phyloP scores from a whole-genome alignment of 208 protist genomes.

The Novymonas esmeraldas region DNA sequence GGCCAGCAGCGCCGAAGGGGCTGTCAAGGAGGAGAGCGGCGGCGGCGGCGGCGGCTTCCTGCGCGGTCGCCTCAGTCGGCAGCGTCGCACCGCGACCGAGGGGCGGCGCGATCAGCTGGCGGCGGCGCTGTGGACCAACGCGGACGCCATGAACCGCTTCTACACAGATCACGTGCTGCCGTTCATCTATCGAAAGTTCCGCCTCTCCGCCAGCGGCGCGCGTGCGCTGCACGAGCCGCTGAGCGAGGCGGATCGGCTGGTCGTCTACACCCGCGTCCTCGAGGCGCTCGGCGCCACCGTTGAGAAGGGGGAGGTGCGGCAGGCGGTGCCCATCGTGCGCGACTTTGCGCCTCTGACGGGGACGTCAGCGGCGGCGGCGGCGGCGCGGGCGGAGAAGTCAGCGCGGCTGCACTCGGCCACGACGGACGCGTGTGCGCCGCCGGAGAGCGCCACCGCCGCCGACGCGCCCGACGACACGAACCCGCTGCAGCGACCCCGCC shows the following conservation, averaged over 20 bases:
- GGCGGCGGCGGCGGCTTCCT: constrained; percentile 1
- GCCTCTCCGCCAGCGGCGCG: constrained; percentile 19
- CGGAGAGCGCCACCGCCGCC: no score
- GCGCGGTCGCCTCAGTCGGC: background rate
- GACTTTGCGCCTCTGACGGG: constrained; percentile 28
- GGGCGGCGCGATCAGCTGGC: constrained; percentile 1
- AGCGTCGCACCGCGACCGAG: background rate
- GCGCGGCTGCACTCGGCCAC: no score
- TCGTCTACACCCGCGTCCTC: constrained; percentile 42
- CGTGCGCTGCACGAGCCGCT: constrained; percentile 34
- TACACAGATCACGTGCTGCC: constrained; percentile 41
- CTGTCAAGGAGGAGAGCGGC: no score
- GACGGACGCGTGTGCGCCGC: no score
- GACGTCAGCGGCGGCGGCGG: background rate
- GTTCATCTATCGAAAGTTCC: constrained; percentile 50
- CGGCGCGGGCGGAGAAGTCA: background rate
- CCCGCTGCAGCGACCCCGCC: no score
- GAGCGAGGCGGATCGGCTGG: constrained; percentile 28
- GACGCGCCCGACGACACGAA: no score
- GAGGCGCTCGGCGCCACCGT: constrained; percentile 36
- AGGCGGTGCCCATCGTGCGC: constrained; percentile 26
- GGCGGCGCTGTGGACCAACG: constrained; percentile 30
- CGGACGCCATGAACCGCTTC: constrained; percentile 30
- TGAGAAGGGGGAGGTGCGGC: constrained; percentile 22
- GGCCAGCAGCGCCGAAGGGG: no score